Evolutionary conservation across 768 basidiomycete genomes (phyloP).

Genomic region (Fomitopsis pulvina): DNA sequence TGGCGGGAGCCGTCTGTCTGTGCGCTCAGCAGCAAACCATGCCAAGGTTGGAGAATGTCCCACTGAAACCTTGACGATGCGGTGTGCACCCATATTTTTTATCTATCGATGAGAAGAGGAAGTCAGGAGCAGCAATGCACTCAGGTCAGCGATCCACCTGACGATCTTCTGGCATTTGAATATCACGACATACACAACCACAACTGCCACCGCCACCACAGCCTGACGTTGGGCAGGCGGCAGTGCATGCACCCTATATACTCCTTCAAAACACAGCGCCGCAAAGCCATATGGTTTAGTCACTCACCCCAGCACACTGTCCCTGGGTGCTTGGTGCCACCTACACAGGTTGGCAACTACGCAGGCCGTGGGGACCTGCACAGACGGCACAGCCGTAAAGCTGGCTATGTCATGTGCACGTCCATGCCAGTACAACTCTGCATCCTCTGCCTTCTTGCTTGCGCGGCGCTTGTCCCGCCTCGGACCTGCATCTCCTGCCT

Average conservation of each 20-base stretch:
- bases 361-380: not conserved
- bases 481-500: conserved; percentile 20
- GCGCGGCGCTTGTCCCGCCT: conserved; percentile 22
- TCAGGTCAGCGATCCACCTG: too few relatives aligned
- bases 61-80: too few relatives aligned
- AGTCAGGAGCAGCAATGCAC: too few relatives aligned
- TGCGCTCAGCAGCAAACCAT: too few relatives aligned
- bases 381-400: conserved; percentile 30
- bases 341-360: conserved; percentile 1
- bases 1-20: too few relatives aligned
- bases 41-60: too few relatives aligned
- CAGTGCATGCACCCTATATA: not conserved
- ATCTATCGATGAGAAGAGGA: too few relatives aligned
- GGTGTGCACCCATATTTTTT: too few relatives aligned
- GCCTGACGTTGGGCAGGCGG: not conserved
- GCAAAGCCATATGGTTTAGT: not conserved
- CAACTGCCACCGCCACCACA: not conserved
- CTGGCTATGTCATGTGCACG: conserved; percentile 28
- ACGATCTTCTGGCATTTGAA: too few relatives aligned
- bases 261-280: not conserved
- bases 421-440: conserved; percentile 7
- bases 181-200: conserved; percentile 8
- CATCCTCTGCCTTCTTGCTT: conserved; percentile 16
- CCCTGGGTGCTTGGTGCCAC: not conserved
- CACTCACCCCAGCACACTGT: conserved; percentile 6